A percentile compares a stretch with the other conserved stretches of the same genome.
Evolutionary conservation across 176 grass and related monocot species (phyloP).

Genomic region (Carex scoparia): DNA sequence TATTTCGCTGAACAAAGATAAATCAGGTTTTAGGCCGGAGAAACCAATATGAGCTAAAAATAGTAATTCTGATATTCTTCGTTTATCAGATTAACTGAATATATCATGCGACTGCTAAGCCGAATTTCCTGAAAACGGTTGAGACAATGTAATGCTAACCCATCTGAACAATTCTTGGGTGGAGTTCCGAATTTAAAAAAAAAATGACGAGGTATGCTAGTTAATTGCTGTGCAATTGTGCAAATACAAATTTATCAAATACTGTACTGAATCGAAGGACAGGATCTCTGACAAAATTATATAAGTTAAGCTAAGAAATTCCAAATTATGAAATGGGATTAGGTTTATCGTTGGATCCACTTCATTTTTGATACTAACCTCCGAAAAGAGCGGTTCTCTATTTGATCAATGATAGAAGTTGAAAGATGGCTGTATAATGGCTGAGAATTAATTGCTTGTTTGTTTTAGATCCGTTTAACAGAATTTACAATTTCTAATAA

Average conservation of each 20-base stretch:
- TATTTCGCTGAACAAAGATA: neutral
- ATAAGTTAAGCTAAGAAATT: neutral
- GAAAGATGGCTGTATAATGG: too few species aligned
- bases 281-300: neutral
- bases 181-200: neutral
- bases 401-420: too few species aligned
- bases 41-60: neutral
- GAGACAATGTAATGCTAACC: neutral
- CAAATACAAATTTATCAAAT: neutral
- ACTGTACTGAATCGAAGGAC: neutral
- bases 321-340: neutral
- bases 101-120: neutral
- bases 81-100: neutral
- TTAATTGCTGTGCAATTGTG: neutral
- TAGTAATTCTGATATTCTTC: neutral
- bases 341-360: neutral
- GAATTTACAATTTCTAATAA: too few species aligned
- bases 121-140: neutral
- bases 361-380: too few species aligned
- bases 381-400: too few species aligned
- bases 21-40: slow-evolving; percentile 4
- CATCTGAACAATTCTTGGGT: neutral
- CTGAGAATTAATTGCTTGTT: too few species aligned
- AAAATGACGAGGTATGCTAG: neutral
- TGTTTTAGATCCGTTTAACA: too few species aligned